A percentile compares a stretch with the other conserved stretches of the same genome.
Evolutionary conservation across 371 early-diverging fungal genomes (phyloP).

Genomic region (Paramicrosporidium saccamoebae): DNA sequence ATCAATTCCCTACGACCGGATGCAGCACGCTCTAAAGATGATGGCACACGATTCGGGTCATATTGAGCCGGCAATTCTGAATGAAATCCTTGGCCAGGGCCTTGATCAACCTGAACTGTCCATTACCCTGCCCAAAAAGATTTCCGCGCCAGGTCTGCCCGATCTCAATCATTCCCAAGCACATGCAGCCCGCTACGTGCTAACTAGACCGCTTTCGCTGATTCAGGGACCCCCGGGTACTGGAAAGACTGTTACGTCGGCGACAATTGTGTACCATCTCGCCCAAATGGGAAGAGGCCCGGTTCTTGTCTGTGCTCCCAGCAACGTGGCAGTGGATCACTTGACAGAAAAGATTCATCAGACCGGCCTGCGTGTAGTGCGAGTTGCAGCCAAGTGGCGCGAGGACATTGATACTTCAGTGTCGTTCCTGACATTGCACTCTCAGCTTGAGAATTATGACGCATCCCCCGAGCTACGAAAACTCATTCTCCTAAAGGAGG

Average conservation of each 20-base stretch:
- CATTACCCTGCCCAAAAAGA: conserved; percentile 26
- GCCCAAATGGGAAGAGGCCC: conserved; percentile 64
- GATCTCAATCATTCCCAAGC: conserved; percentile 92
- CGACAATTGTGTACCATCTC: conserved; percentile 86
- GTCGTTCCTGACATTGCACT: conserved; percentile 61
- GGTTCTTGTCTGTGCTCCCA: conserved; percentile 90
- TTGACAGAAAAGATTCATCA: conserved; percentile 78
- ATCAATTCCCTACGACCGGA: conserved; percentile 77
- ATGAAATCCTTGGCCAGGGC: conserved; percentile 66
- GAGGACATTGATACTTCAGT: conserved; percentile 77
- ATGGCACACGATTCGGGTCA: conserved; percentile 77
- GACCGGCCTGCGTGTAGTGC: conserved; percentile 77
- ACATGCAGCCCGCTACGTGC: conserved; percentile 60
- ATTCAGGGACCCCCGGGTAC: conserved; percentile 95
- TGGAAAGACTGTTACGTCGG: conserved; percentile 91
- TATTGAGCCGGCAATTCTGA: conserved; percentile 77
- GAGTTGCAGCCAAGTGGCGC: conserved; percentile 69
- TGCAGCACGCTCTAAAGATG: conserved; percentile 74
- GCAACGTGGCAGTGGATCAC: conserved; percentile 96
- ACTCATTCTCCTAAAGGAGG: conserved; percentile 43
- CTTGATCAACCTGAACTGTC: conserved; percentile 24
- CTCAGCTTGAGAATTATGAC: conserved; percentile 72
- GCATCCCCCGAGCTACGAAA: conserved; percentile 68
- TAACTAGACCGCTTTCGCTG: conserved; percentile 59
- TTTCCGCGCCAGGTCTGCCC: conserved; percentile 66